phyloP scores from a whole-genome alignment of 306 rosid genomes.

The Prunus mira region DNA sequence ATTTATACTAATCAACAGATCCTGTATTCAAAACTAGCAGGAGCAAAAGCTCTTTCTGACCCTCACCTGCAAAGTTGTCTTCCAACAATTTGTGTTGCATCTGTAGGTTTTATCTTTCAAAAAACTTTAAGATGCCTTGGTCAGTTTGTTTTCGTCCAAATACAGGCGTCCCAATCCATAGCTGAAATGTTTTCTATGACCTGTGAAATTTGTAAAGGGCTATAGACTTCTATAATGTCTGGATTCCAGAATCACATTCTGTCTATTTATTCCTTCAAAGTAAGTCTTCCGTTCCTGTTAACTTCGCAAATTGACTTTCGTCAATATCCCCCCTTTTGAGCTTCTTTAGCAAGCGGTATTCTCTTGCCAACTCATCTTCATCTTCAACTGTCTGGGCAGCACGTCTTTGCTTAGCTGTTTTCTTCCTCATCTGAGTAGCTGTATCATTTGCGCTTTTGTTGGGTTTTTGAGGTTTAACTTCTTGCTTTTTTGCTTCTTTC shows the following conservation, averaged over 20 bases:
- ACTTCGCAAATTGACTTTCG: constrained; percentile 65
- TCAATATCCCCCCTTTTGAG: constrained; percentile 78
- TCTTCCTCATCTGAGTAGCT: constrained; percentile 50
- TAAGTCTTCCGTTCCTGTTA: constrained; percentile 83
- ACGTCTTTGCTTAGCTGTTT: constrained; percentile 87
- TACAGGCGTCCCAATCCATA: neutral
- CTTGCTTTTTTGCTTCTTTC: constrained; percentile 71
- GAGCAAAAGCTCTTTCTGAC: constrained; percentile 5
- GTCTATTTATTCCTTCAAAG: constrained; percentile 35
- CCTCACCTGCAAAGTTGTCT: constrained; percentile 17
- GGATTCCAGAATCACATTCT: constrained; percentile 14
- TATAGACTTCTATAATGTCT: constrained; percentile 10
- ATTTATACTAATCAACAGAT: neutral
- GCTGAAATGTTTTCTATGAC: constrained; percentile 4
- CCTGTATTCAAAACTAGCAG: neutral
- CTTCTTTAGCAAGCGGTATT: constrained; percentile 80
- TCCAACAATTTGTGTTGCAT: constrained; percentile 15
- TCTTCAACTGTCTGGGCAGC: constrained; percentile 78
- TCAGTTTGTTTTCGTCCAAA: constrained; percentile 2
- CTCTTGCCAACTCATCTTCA: constrained; percentile 73
- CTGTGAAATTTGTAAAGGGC: neutral
- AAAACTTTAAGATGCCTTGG: neutral
- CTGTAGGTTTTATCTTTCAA: neutral
- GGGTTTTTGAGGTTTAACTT: constrained; percentile 46
- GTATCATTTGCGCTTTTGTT: constrained; percentile 37